A percentile compares a stretch with the other conserved stretches of the same genome.
phyloP scores from a whole-genome alignment of 1,284 basidiomycete species.

The Coriolopsis trogii region DNA sequence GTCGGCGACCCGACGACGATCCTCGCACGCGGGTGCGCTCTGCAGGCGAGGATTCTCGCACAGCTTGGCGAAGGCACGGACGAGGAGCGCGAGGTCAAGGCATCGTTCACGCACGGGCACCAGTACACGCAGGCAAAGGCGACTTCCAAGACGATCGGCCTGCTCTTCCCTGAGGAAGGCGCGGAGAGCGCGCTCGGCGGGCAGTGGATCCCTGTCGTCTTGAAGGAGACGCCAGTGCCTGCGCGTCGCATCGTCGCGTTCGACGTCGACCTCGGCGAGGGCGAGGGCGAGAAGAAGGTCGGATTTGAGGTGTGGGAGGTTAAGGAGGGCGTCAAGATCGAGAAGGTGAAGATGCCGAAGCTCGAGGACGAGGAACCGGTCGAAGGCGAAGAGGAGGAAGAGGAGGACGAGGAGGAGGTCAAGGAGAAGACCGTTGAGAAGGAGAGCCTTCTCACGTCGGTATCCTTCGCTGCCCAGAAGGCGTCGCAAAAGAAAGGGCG shows the following conservation, averaged over 20 bases:
- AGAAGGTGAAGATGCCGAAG: conserved; percentile 59
- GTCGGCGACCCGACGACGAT: conserved; percentile 87
- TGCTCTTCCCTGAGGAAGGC: conserved; percentile 73
- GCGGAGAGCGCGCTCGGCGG: conserved; percentile 54
- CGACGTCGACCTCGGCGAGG: conserved; percentile 64
- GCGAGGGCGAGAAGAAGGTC: conserved; percentile 49
- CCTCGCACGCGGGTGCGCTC: conserved; percentile 85
- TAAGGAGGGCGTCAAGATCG: conserved; percentile 77
- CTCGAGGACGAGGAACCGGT: conserved; percentile 55
- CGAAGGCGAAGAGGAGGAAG: conserved; percentile 58
- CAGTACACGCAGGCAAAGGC: conserved; percentile 51
- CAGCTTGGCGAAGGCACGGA: conserved; percentile 46
- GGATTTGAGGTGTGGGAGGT: conserved; percentile 91
- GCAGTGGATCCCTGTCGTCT: conserved; percentile 68
- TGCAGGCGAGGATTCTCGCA: conserved; percentile 80
- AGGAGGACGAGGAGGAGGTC: conserved; percentile 54
- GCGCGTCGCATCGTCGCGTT: conserved; percentile 73
- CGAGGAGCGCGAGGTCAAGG: conserved; percentile 53
- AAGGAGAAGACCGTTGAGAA: conserved; percentile 72
- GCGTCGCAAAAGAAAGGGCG: conserved; percentile 51
- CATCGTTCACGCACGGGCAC: conserved; percentile 53
- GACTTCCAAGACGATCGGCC: conserved; percentile 74
- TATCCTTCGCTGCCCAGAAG: conserved; percentile 54
- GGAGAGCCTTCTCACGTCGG: conserved; percentile 58
- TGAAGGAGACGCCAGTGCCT: conserved; percentile 80